These are phyloP conservation scores for Saccharomycopsis guyanensis DNA, from an alignment of 805 yeast genomes.

Conservation along the genomic window DNA sequence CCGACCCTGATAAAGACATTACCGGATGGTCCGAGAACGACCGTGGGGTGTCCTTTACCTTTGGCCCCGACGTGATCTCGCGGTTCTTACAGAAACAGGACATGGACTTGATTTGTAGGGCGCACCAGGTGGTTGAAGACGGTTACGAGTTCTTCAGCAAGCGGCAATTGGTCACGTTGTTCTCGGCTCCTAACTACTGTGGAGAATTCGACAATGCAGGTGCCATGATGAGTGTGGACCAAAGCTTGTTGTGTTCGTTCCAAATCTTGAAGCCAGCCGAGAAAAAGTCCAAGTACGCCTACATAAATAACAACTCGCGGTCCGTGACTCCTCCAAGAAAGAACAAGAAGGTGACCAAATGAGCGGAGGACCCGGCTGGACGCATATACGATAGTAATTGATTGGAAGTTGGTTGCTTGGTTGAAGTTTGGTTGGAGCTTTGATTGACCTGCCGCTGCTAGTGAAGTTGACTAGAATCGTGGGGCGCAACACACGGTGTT, in stretches of 20 bases:
- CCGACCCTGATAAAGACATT: conserved; percentile 97
- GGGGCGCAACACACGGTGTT: no score
- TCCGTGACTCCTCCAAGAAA: conserved; percentile 56
- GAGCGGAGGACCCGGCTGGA: conserved; percentile 18
- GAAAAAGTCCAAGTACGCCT: conserved; percentile 70
- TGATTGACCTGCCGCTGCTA: no score
- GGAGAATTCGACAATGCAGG: conserved; percentile 99
- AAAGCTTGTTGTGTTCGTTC: conserved; percentile 90
- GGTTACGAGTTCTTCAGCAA: conserved; percentile 96
- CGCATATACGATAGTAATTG: background rate
- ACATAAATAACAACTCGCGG: conserved; percentile 35
- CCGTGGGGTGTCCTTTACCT: conserved; percentile 98
- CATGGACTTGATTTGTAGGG: conserved; percentile 96
- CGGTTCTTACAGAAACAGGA: conserved; percentile 95
- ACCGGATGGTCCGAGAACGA: conserved; percentile 99
- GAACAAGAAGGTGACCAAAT: conserved; percentile 40
- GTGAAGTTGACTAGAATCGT: no score
- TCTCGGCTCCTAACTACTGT: conserved; percentile 97
- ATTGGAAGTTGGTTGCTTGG: no score
- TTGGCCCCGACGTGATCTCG: conserved; percentile 98
- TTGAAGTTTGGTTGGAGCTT: no score
- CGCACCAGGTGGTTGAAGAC: conserved; percentile 98
- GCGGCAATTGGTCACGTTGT: conserved; percentile 90
- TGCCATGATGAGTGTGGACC: conserved; percentile 99
- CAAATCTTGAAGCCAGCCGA: conserved; percentile 97